phyloP scores from a whole-genome alignment of 176 grass and related monocot species.

The Musa acuminata region DNA sequence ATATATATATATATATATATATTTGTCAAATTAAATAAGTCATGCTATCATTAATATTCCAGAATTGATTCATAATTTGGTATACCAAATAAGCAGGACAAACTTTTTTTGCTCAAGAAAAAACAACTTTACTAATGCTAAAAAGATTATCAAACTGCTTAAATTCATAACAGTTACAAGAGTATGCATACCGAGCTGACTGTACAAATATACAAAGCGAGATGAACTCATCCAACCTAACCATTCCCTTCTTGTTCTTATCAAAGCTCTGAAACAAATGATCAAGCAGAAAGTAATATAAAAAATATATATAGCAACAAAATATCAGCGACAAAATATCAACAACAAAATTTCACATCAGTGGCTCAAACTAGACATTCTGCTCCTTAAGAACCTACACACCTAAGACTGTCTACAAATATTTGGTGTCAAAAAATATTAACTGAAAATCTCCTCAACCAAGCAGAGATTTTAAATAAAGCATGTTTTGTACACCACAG shows the following conservation, averaged over 20 bases:
- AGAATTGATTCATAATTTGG: no score
- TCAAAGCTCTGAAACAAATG: conserved; percentile 60
- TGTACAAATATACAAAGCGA: conserved; percentile 82
- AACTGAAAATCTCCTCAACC: not conserved
- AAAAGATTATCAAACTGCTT: not conserved
- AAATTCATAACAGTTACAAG: conserved; percentile 2
- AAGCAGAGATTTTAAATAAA: not conserved
- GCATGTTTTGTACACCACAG: conserved; percentile 29
- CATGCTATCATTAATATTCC: no score
- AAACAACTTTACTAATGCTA: not conserved
- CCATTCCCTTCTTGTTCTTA: conserved; percentile 75
- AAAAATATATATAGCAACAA: not conserved
- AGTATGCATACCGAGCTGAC: conserved; percentile 59
- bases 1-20: no score
- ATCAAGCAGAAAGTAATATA: not conserved
- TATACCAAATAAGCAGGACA: no score
- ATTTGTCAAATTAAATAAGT: no score
- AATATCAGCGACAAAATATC: not conserved
- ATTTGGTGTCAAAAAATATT: not conserved
- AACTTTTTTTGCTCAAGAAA: no score
- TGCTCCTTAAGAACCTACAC: no score
- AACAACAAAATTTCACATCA: not conserved
- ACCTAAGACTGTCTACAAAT: no score
- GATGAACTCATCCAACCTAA: conserved; percentile 78
- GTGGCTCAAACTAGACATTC: not conserved